These are phyloP conservation scores for Ophiostoma ulmi DNA, from an alignment of 2,329 filamentous ascomycete genomes.

Conservation along the genomic window DNA sequence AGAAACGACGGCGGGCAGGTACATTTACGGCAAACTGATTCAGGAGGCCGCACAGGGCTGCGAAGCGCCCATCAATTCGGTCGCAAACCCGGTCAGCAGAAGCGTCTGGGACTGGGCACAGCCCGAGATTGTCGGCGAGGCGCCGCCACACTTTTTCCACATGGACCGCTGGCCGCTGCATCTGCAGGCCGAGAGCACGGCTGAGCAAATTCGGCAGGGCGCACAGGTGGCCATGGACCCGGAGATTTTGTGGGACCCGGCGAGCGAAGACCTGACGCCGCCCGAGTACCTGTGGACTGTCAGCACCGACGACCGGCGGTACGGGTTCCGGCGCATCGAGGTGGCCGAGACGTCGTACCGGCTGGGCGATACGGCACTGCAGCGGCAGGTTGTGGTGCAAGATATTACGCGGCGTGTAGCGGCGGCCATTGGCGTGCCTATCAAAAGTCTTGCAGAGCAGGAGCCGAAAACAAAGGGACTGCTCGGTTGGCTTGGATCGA, in stretches of 20 bases:
- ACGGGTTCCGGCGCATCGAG: constrained; percentile 27
- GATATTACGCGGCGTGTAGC: constrained; percentile 28
- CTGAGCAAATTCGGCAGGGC: not conserved
- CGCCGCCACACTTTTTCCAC: constrained; percentile 39
- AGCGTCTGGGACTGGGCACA: constrained; percentile 38
- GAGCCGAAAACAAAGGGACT: constrained; percentile 21
- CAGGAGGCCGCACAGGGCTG: constrained; percentile 42
- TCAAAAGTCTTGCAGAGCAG: not conserved
- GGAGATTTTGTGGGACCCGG: constrained; percentile 31
- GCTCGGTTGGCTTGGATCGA: constrained; percentile 11
- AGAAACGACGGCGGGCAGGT: constrained; percentile 27
- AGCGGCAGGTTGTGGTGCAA: constrained; percentile 32
- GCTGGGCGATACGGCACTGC: constrained; percentile 38
- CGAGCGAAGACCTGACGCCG: constrained; percentile 30
- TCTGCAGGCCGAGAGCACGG: constrained; percentile 35
- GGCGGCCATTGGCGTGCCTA: not conserved
- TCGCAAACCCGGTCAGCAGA: constrained; percentile 8
- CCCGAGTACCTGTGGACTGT: constrained; percentile 26
- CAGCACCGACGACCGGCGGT: constrained; percentile 28
- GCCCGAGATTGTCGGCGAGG: constrained; percentile 28
- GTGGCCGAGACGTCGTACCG: constrained; percentile 33
- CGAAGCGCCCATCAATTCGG: constrained; percentile 39
- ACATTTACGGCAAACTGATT: constrained; percentile 40
- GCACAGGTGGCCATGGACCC: constrained; percentile 23
- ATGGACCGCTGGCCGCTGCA: constrained; percentile 47